Evolutionary conservation across 495 filamentous ascomycete genomes (phyloP), one percentile per base, ranked within the genome.

Genomic region (Penicillium goetzii): DNA sequence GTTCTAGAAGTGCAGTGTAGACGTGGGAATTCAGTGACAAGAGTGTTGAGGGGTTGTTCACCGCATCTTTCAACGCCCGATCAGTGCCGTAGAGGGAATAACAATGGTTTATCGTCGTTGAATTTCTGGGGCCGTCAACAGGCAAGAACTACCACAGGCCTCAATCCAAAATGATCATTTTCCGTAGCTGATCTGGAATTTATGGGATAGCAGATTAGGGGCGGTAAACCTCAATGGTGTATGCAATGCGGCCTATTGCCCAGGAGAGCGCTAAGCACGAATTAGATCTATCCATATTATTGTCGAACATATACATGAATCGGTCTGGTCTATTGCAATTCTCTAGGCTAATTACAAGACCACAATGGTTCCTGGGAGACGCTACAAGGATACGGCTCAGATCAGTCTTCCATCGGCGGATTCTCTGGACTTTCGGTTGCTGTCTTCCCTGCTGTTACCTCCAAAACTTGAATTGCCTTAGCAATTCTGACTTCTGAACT

Each of bases 391-490:
- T 43, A 19, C 40, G 40, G 40, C 40, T 43, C 9, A 19, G 40
- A 43, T 43, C 40, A 43, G 9, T 43, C 40, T 43, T 43, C 40
- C 9, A 43, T 43, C 40, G 2, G 9, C 9, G 9, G 40, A 43
- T 43, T 8, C 40, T 43, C 40, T 43, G 40, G 40, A 43, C 40
- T 43, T 43, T 43, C 40, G 40, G 40, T 43, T 43, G 40, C 40
- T 43, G 40, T 43, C 40, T 43, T 43, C 40, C 40, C 40, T 8
- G 40, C 40, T 43, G 40, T 43, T 14, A 43, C 40, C 9, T 43
- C 40, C 40, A 43, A 43, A 43, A 43, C 40, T 43, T 43, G 40
- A 43, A 43, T 43, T 43, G 40, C 40, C 40, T 43, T 43, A 19
- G 40, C 40, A 43, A 43, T 43, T 43, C 40, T 43, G 40, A n/a